Evolutionary conservation across 305 asterid species (phyloP), one percentile per base, ranked within the genome.

Genomic region (Rubia occidens): DNA sequence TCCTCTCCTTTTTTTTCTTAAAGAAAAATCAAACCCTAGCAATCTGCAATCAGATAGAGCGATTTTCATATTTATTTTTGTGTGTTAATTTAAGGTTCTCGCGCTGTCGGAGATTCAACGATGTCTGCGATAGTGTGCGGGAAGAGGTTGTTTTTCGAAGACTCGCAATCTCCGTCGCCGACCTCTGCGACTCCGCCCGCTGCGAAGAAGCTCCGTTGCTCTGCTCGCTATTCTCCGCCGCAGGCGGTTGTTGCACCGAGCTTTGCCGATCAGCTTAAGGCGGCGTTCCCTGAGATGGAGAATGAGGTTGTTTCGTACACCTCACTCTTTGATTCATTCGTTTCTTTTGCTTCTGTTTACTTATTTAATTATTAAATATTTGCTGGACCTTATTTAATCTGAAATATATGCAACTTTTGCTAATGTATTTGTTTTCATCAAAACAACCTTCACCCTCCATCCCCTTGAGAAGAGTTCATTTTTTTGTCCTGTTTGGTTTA

Each of bases 71-170:
- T 40, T 54, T 55, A 53, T n/a, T 0, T 45, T 69, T 71, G 17
- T n/a, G 24, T 43, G 6, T 32, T 40, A 35, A 18, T n/a, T 6
- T 58, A 37, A 49, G 44, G 11, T 26, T 11, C 24, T 21, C 59
- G 39, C 58, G 60, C 67, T 20, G 78, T 49, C 74, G 53, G 60
- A 47, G 21, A 53, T 51, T 63, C 63, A 80, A 82, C 70, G 54
- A 91, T 91, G 96, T 84, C 96, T 82, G 89, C 95, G 37, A 67
- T 86, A 8, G 85, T 89, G 47, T 91, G 95, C 45, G 91, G 96
- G 51, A 91, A 91, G 90, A 81, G 97, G 78, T 86, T 87, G 56
- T 91, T 84, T 85, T 82, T 87, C 71, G 96, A 91, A 72, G 97
- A 89, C 26, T 74, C 78, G 10, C 91, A 78, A 66, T 70, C 87